Conservation (phyloP, 768 basidiomycete genomes). For the Boletus tomentosulus region DNA sequence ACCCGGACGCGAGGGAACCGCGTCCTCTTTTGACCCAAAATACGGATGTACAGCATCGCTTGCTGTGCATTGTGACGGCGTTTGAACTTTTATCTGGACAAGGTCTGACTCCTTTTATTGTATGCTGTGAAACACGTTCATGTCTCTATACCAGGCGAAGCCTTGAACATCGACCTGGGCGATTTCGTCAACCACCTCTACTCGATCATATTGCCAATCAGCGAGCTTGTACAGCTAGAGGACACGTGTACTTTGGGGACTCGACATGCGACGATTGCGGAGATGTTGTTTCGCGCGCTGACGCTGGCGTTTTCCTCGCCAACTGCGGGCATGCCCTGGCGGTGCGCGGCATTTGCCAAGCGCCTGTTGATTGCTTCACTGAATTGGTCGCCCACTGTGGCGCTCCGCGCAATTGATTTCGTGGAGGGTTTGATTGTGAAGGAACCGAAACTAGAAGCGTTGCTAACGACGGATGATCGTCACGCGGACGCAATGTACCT, state of each 20-base stretch:
- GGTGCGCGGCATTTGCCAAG: slow-evolving; percentile 90
- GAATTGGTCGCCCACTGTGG: slow-evolving; percentile 69
- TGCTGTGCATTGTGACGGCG: slow-evolving; percentile 92
- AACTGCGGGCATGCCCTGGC: slow-evolving; percentile 58
- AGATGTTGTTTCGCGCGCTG: slow-evolving; percentile 85
- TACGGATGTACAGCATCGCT: slow-evolving; percentile 48
- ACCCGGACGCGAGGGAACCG: slow-evolving; percentile 33
- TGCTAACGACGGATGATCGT: slow-evolving; percentile 86
- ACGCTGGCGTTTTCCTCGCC: slow-evolving; percentile 77
- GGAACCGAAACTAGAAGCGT: slow-evolving; percentile 76
- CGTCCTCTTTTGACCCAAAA: slow-evolving; percentile 31
- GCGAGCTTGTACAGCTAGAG: slow-evolving; percentile 63
- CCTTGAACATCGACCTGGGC: slow-evolving; percentile 91
- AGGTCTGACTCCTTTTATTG: slow-evolving; percentile 45
- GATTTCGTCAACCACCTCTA: slow-evolving; percentile 88
- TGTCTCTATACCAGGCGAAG: slow-evolving; percentile 62
- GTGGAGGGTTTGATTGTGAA: slow-evolving; percentile 67
- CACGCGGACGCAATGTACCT: slow-evolving; percentile 81
- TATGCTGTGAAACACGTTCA: slow-evolving; percentile 6
- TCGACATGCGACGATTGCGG: slow-evolving; percentile 41
- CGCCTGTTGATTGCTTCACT: slow-evolving; percentile 79
- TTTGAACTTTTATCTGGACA: slow-evolving; percentile 96
- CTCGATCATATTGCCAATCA: slow-evolving; percentile 71
- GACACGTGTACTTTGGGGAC: slow-evolving; percentile 34
- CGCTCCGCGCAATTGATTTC: slow-evolving; percentile 69